Conservation (phyloP, 305 asterid species). For the Striga hermonthica region DNA sequence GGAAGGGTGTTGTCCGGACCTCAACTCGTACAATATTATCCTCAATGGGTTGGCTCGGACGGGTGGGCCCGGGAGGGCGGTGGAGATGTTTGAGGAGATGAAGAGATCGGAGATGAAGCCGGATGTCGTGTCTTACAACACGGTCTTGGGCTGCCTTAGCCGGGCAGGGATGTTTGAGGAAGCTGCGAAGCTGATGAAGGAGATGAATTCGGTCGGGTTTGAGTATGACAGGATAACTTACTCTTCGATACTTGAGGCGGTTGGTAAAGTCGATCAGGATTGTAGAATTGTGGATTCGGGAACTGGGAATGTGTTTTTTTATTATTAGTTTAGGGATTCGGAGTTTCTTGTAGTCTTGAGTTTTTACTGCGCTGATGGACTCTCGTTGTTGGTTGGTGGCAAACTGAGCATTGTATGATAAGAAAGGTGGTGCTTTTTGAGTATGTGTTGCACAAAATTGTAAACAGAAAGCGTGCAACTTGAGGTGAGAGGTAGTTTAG, state of each 20-base stretch:
- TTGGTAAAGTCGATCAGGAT: slow-evolving; percentile 69
- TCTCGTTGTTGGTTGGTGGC: too few relatives aligned
- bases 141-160: slow-evolving; percentile 78
- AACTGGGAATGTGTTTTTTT: background rate
- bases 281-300: slow-evolving; percentile 29
- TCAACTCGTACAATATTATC: slow-evolving; percentile 73
- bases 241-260: slow-evolving; percentile 91
- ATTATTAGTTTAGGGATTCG: background rate
- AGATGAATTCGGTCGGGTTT: slow-evolving; percentile 68
- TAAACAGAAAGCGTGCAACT: too few relatives aligned
- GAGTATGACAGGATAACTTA: slow-evolving; percentile 80
- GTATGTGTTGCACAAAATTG: too few relatives aligned
- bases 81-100: slow-evolving; percentile 72
- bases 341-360: too few relatives aligned
- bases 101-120: slow-evolving; percentile 57
- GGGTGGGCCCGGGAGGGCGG: slow-evolving; percentile 63
- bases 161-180: slow-evolving; percentile 96
- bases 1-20: slow-evolving; percentile 66
- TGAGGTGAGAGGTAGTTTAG: too few relatives aligned
- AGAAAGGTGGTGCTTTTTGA: background rate
- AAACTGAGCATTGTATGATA: too few relatives aligned
- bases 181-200: slow-evolving; percentile 89
- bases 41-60: slow-evolving; percentile 73
- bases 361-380: too few relatives aligned
- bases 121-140: slow-evolving; percentile 79